Percentiles rank a stretch among this genome's conserved stretches.
Conservation (phyloP, 805 yeast species). For the Lipomyces chichibuensis region DNA sequence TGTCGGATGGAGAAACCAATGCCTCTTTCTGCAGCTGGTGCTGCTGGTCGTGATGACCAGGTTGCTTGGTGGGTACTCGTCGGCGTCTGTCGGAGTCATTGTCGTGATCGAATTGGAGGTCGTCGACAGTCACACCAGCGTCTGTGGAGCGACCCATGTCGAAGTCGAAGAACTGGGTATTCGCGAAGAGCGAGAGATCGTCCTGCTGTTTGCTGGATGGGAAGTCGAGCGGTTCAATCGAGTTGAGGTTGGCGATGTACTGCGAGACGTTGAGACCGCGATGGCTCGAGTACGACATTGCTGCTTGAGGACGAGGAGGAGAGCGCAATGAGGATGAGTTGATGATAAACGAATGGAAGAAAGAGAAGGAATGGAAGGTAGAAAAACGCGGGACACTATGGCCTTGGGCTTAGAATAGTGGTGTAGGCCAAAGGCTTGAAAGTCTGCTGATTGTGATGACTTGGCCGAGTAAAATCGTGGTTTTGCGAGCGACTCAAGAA, state of each 20-base stretch:
- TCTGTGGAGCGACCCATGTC: slow-evolving; percentile 51
- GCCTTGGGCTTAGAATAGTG: background rate
- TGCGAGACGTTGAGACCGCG: slow-evolving; percentile 42
- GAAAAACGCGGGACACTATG: slow-evolving; percentile 3
- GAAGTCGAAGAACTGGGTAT: slow-evolving; percentile 51
- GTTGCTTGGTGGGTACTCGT: background rate
- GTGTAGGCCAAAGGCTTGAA: background rate
- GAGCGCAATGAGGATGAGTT: background rate
- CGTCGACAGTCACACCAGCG: slow-evolving; percentile 47
- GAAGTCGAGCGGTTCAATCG: slow-evolving; percentile 41
- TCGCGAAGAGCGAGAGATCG: slow-evolving; percentile 49
- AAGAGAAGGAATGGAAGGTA: background rate
- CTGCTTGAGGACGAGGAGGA: slow-evolving; percentile 10
- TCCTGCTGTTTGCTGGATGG: slow-evolving; percentile 39
- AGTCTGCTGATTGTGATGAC: too few relatives aligned
- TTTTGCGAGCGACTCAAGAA: too few relatives aligned
- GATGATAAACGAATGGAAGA: background rate
- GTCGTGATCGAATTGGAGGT: slow-evolving; percentile 9
- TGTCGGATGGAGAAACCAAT: slow-evolving; percentile 7
- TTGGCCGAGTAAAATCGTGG: too few relatives aligned
- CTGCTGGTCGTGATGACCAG: background rate
- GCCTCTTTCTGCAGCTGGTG: slow-evolving; percentile 10
- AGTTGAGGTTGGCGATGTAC: slow-evolving; percentile 43
- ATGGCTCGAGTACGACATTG: slow-evolving; percentile 33
- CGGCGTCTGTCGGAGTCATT: slow-evolving; percentile 13